Conservation (phyloP, 129 eudicot species). For the Artemisia tridentata region DNA sequence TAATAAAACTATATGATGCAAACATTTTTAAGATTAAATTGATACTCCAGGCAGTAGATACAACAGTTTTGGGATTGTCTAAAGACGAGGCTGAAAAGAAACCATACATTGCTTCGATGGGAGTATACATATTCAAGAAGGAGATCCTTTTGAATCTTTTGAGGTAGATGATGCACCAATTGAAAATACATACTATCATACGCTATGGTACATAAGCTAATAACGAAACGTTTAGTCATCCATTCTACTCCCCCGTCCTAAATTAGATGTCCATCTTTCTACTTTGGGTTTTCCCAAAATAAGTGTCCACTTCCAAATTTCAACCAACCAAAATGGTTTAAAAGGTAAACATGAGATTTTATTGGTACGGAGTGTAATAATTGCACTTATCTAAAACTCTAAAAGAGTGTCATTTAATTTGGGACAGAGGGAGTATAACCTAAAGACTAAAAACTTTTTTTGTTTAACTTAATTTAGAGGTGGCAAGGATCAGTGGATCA, state of each 20-base stretch:
- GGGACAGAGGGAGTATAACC: too few species aligned
- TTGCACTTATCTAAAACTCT: too few species aligned
- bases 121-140: conserved; percentile 86
- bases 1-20: conserved; percentile 5
- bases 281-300: too few species aligned
- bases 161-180: conserved; percentile 44
- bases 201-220: not conserved
- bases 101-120: conserved; percentile 99
- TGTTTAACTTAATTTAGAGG: too few species aligned
- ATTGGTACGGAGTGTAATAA: too few species aligned
- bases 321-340: too few species aligned
- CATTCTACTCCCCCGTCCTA: not conserved
- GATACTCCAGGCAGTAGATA: conserved; percentile 80
- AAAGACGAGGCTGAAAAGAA: conserved; percentile 81
- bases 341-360: too few species aligned
- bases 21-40: not conserved
- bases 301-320: too few species aligned
- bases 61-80: conserved; percentile 82
- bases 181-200: not conserved
- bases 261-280: too few species aligned
- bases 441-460: too few species aligned
- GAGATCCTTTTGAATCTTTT: conserved; percentile 82
- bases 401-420: too few species aligned
- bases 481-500: too few species aligned
- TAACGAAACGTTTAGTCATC: not conserved